A percentile compares a stretch with the other conserved stretches of the same genome.
phyloP scores from a whole-genome alignment of 768 basidiomycete species.

The Bullera alba region DNA sequence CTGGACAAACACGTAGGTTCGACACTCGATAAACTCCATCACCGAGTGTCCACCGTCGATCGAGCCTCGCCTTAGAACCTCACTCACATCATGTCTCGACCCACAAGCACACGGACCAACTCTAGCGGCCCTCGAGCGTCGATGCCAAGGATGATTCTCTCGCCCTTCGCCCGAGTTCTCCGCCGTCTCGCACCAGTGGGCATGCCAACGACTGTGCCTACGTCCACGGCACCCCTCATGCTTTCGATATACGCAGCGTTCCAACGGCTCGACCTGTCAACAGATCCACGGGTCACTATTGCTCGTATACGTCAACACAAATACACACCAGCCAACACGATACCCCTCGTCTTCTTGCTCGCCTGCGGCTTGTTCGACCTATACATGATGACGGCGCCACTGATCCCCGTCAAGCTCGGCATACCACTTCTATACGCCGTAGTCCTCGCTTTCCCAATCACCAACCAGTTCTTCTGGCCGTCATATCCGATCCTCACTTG shows the following conservation, averaged over 20 bases:
- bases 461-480: slow-evolving; percentile 79
- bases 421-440: slow-evolving; percentile 66
- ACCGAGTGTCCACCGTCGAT: too few relatives aligned
- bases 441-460: slow-evolving; percentile 72
- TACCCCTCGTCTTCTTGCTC: slow-evolving; percentile 74
- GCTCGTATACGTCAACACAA: slow-evolving; percentile 21
- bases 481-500: slow-evolving; percentile 80
- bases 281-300: slow-evolving; percentile 34
- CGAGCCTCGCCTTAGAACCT: too few relatives aligned
- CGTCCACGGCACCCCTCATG: slow-evolving; percentile 19
- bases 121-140: slow-evolving; percentile 9
- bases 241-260: slow-evolving; percentile 31
- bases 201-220: slow-evolving; percentile 15
- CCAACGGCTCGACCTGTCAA: slow-evolving; percentile 36
- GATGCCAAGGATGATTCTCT: slow-evolving; percentile 20
- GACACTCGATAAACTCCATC: too few relatives aligned
- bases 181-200: slow-evolving; percentile 12
- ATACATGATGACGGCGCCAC: slow-evolving; percentile 64
- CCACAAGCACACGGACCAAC: too few relatives aligned
- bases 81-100: too few relatives aligned
- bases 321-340: slow-evolving; percentile 40
- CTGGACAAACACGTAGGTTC: too few relatives aligned
- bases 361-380: slow-evolving; percentile 84
- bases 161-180: slow-evolving; percentile 16
- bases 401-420: slow-evolving; percentile 54